Evolutionary conservation across 345 rosid genomes (phyloP).

Genomic region (Raphanus raphanistrum): DNA sequence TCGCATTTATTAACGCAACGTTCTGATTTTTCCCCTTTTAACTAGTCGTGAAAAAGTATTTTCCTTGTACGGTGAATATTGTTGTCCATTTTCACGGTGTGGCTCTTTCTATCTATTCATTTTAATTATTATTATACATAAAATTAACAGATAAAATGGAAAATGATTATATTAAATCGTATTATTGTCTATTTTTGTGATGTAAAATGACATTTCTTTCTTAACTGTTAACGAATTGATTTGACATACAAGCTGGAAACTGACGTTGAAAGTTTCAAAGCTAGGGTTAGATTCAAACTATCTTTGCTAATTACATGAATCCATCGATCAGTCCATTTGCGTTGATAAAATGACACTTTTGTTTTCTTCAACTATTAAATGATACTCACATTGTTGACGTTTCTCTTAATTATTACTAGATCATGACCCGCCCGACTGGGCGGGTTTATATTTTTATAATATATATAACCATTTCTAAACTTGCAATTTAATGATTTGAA

Average conservation of each 20-base stretch:
- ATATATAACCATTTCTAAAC: too few species aligned
- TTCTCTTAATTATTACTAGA: background rate
- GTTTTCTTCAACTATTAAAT: constrained; percentile 22
- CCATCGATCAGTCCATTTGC: background rate
- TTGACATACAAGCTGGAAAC: background rate
- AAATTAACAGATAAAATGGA: background rate
- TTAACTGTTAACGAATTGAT: constrained; percentile 11
- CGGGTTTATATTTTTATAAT: too few species aligned
- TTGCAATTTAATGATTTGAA: too few species aligned
- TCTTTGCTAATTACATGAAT: constrained; percentile 3
- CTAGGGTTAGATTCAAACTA: background rate
- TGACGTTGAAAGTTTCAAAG: constrained; percentile 12
- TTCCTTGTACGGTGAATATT: constrained; percentile 36
- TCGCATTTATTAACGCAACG: constrained; percentile 33
- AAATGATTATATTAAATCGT: background rate
- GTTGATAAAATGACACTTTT: constrained; percentile 2
- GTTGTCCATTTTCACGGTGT: constrained; percentile 28
- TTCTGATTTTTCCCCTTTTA: constrained; percentile 37
- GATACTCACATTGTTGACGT: constrained; percentile 21
- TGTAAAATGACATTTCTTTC: background rate
- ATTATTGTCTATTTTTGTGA: background rate
- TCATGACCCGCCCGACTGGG: too few species aligned
- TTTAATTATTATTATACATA: background rate
- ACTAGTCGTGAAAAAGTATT: constrained; percentile 28
- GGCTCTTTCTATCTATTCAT: background rate